Evolutionary conservation across 2,329 filamentous ascomycete species (phyloP), one percentile per base, ranked within the genome.

Genomic region (Cladosporium sp.): DNA sequence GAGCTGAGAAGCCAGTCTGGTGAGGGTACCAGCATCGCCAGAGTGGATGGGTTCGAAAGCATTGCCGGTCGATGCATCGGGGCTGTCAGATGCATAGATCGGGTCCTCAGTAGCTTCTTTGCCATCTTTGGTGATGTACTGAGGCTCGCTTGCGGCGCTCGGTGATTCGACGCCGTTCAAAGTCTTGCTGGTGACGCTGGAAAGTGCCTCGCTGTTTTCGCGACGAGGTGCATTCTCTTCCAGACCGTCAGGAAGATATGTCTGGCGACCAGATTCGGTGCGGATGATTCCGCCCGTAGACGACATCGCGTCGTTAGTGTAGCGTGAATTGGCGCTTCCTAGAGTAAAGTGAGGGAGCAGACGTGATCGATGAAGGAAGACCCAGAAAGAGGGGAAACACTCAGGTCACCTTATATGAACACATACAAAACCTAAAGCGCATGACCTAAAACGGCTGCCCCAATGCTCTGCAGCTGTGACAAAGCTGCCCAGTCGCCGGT

Each of bases 81-180:
- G 40, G 32, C 45, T 35, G 8, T 42, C 22, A 5, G 36, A n/a
- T 28, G 15, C 20, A 13, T 60, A 62, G 17, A 56, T 50, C 15
- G 62, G 61, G 24, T 64, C 60, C 35, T 69, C 67, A 25, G 58
- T 61, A 2, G 60, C 63, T 57, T 69, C 67, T 32, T 62, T 65
- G 57, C 67, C 65, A 13, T 65, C 64, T 19, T 58, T 58, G 32
- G 65, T 65, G 51, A 69, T 51, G 59, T 66, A 69, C 7, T 49
- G 39, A 7, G 44, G 37, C 28, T 45, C 42, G 3, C 42, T 37
- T 13, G 45, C 32, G 10, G 37, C 40, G 15, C n/a, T 35, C 15
- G 47, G 53, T 9, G 53, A 57, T 13, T 50, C 40, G 24, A 37
- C 24, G 22, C 34, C 39, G 35, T 56, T 55, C 53, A 59, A 57